A percentile compares a stretch with the other conserved stretches of the same genome.
These are phyloP conservation scores for Plasmodium vivax DNA, from an alignment of 169 alveolate genomes.

Conservation along the genomic window DNA sequence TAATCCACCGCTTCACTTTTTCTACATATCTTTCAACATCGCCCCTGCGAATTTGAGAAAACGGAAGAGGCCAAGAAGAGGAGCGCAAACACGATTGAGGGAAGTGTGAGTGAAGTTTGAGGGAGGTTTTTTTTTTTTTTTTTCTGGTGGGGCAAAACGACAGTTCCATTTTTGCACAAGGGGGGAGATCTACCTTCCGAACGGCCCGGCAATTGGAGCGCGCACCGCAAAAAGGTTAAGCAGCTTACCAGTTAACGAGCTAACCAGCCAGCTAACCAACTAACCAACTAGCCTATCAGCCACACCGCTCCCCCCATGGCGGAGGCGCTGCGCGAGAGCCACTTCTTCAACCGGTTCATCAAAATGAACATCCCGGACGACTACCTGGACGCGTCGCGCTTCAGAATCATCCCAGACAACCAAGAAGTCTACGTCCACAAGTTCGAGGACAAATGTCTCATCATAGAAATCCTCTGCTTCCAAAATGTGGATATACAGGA, in stretches of 20 bases:
- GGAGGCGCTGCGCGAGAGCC: constrained; percentile 11
- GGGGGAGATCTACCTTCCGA: not conserved
- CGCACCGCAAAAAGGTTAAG: not conserved
- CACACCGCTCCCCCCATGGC: constrained; percentile 8
- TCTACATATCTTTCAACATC: not conserved
- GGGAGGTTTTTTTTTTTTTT: no score
- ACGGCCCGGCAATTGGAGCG: not conserved
- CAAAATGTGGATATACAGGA: constrained; percentile 31
- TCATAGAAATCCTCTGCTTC: constrained; percentile 43
- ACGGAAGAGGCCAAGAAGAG: not conserved
- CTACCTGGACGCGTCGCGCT: constrained; percentile 32
- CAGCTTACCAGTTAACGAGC: not conserved
- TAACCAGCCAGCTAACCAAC: not conserved
- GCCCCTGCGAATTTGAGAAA: not conserved
- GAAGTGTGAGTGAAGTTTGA: not conserved
- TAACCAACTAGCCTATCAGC: not conserved
- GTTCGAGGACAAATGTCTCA: constrained; percentile 33
- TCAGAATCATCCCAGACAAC: constrained; percentile 61
- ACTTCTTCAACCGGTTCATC: constrained; percentile 32
- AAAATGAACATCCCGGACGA: constrained; percentile 53
- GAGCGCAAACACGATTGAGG: not conserved
- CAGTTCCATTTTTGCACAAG: not conserved
- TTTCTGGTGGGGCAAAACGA: not conserved
- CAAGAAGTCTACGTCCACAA: constrained; percentile 73
- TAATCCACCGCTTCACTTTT: not conserved